A percentile compares a stretch with the other conserved stretches of the same genome.
These are phyloP conservation scores for Inonotus hispidus DNA, from an alignment of 1,284 basidiomycete species.

Conservation along the genomic window DNA sequence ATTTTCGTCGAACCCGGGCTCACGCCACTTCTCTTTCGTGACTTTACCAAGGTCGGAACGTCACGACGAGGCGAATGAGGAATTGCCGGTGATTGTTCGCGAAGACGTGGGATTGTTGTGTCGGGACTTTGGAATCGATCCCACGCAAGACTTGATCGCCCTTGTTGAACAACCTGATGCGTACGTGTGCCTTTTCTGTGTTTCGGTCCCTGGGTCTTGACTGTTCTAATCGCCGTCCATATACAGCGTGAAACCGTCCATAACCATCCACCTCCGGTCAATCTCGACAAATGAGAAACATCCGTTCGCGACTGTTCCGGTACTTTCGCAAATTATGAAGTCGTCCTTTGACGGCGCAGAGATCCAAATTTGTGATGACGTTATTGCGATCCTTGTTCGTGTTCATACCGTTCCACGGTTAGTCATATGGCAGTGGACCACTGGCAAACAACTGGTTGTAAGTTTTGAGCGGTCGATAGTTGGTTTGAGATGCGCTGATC, in stretches of 20 bases:
- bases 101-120: conserved; percentile 39
- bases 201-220: background rate
- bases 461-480: conserved; percentile 21
- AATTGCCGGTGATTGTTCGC: conserved; percentile 25
- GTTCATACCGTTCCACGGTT: conserved; percentile 31
- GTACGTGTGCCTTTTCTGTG: background rate
- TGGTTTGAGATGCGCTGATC: background rate
- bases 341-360: conserved; percentile 28
- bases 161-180: conserved; percentile 33
- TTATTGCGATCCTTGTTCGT: conserved; percentile 43
- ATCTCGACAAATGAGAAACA: conserved; percentile 40
- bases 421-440: conserved; percentile 52
- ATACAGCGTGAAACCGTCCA: conserved; percentile 13
- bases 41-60: conserved; percentile 34
- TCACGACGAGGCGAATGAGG: background rate
- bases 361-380: conserved; percentile 47
- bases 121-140: conserved; percentile 60
- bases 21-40: conserved; percentile 32
- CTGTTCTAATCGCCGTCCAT: background rate
- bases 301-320: conserved; percentile 27
- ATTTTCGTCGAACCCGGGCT: conserved; percentile 18
- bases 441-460: conserved; percentile 40
- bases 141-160: conserved; percentile 52
- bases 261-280: conserved; percentile 34
- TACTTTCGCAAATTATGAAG: conserved; percentile 28